These are phyloP conservation scores for Lonicera japonica DNA, from an alignment of 129 eudicot genomes.

Conservation along the genomic window DNA sequence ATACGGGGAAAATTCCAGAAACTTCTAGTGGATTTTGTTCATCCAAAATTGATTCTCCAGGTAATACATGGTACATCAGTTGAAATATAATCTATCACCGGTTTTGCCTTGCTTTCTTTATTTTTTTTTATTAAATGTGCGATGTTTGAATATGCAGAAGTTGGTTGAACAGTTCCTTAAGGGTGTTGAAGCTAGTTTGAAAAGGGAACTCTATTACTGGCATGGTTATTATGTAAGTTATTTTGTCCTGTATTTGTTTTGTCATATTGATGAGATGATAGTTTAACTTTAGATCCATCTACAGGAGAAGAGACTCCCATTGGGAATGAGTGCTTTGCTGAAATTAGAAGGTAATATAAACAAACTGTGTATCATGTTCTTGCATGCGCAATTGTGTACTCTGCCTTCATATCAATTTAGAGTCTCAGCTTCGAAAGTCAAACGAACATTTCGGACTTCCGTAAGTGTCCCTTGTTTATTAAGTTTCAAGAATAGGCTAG, in stretches of 20 bases:
- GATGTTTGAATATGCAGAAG: conserved; percentile 38
- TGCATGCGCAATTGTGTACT: not conserved
- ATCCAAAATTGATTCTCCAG: conserved; percentile 65
- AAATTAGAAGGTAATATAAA: conserved; percentile 65
- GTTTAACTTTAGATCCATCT: conserved; percentile 9
- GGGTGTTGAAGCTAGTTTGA: conserved; percentile 50
- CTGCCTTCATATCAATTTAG: too few species aligned
- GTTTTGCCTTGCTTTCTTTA: not conserved
- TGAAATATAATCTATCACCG: not conserved
- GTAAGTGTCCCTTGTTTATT: too few species aligned
- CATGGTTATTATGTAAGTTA: conserved; percentile 75
- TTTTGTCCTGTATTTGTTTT: not conserved
- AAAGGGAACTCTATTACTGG: conserved; percentile 83
- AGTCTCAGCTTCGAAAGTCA: too few species aligned
- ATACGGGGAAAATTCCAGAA: conserved; percentile 61
- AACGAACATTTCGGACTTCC: too few species aligned
- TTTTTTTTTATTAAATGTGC: not conserved
- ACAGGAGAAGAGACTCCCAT: conserved; percentile 84
- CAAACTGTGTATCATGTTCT: not conserved
- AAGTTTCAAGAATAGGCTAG: too few species aligned
- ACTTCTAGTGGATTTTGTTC: conserved; percentile 62
- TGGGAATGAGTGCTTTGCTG: conserved; percentile 62
- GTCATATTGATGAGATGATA: conserved; percentile 3
- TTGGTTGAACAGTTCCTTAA: conserved; percentile 71
- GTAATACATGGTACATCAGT: conserved; percentile 25